These are phyloP conservation scores for Exophiala spinifera DNA, from an alignment of 2,329 filamentous ascomycete species.

Conservation along the genomic window DNA sequence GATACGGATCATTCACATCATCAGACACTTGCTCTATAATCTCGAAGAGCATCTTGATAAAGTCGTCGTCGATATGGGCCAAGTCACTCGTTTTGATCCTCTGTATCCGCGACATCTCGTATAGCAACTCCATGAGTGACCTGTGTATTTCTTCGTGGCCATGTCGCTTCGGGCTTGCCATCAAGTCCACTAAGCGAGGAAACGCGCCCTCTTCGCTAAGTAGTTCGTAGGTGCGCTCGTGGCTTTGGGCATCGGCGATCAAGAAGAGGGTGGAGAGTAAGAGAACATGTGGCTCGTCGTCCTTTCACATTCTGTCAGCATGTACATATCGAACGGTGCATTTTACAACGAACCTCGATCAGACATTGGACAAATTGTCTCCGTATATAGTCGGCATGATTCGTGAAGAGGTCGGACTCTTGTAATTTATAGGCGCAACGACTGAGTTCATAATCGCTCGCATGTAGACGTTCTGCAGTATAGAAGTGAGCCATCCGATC, in stretches of 20 bases:
- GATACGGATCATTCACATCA: conserved; percentile 87
- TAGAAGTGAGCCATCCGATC: conserved; percentile 4
- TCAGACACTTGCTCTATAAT: conserved; percentile 85
- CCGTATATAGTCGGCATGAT: conserved; percentile 81
- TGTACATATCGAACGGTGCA: background rate
- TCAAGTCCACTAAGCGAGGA: conserved; percentile 74
- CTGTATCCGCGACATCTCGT: conserved; percentile 95
- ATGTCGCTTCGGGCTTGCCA: conserved; percentile 61
- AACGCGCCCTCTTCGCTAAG: conserved; percentile 89
- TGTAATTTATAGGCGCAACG: conserved; percentile 77
- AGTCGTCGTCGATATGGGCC: conserved; percentile 66
- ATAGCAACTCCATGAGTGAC: conserved; percentile 80
- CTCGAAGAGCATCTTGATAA: conserved; percentile 77
- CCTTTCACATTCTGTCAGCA: conserved; percentile 49
- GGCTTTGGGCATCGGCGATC: conserved; percentile 76
- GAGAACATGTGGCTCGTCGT: conserved; percentile 77
- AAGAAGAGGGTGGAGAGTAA: conserved; percentile 81
- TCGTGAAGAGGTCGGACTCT: conserved; percentile 68
- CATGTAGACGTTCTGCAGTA: conserved; percentile 38
- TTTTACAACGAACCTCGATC: conserved; percentile 53
- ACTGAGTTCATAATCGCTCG: conserved; percentile 74
- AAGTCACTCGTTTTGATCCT: conserved; percentile 74
- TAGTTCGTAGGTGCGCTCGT: conserved; percentile 75
- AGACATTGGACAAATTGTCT: conserved; percentile 90
- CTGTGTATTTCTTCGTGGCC: conserved; percentile 72